Evolutionary conservation across 345 rosid species (phyloP).

Genomic region (Odontarrhena argentea): DNA sequence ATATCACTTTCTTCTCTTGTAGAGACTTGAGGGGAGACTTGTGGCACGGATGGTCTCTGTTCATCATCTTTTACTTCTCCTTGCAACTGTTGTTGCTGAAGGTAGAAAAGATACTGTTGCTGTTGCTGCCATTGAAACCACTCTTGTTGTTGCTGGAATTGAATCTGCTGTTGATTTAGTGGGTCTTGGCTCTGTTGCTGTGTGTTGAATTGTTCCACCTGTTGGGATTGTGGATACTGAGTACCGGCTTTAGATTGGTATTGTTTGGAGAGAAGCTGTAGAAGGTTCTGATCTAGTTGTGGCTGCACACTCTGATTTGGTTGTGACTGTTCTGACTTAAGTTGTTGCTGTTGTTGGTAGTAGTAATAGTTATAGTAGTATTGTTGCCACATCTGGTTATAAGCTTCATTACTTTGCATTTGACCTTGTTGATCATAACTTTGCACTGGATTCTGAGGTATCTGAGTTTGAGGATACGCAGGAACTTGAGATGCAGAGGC

Average conservation of each 20-base stretch:
- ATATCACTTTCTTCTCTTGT: constrained; percentile 22
- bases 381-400: constrained; percentile 80
- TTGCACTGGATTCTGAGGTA: constrained; percentile 50
- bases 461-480: constrained; percentile 44
- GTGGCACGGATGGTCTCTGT: constrained; percentile 36
- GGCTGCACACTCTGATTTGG: constrained; percentile 31
- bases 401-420: constrained; percentile 54
- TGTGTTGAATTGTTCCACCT: constrained; percentile 36
- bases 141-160: constrained; percentile 41
- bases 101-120: constrained; percentile 26
- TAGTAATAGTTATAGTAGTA: constrained; percentile 67
- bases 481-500: constrained; percentile 42
- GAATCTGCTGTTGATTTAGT: constrained; percentile 48
- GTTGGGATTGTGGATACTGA: constrained; percentile 37
- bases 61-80: constrained; percentile 41
- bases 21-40: constrained; percentile 22
- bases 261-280: constrained; percentile 29
- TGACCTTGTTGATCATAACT: constrained; percentile 49
- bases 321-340: constrained; percentile 50
- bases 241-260: constrained; percentile 37
- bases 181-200: constrained; percentile 50
- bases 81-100: constrained; percentile 42
- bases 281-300: constrained; percentile 41
- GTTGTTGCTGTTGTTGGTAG: constrained; percentile 54
- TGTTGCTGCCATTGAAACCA: constrained; percentile 37